Evolutionary conservation across 148 eudicot species (phyloP).

Genomic region (Rhododendron molle): DNA sequence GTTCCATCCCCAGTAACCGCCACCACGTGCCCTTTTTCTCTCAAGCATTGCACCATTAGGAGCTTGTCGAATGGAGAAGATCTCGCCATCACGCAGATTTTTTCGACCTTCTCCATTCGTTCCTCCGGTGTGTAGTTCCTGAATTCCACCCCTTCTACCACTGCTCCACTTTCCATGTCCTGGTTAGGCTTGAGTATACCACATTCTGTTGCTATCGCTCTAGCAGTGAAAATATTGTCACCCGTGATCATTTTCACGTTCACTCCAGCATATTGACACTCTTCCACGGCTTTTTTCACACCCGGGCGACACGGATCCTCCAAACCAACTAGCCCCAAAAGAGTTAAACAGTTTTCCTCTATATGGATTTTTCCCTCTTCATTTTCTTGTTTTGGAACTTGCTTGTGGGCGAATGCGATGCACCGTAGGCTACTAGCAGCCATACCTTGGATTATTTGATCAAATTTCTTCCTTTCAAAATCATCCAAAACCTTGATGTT

Average conservation of each 20-base stretch:
- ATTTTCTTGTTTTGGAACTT: not conserved
- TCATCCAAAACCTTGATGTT: conserved; percentile 8
- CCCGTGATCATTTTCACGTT: conserved; percentile 18
- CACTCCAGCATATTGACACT: conserved; percentile 12
- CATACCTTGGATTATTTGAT: conserved; percentile 17
- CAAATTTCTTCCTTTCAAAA: not conserved
- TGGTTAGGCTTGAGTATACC: conserved; percentile 16
- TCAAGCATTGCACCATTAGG: conserved; percentile 15
- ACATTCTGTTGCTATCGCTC: conserved; percentile 19
- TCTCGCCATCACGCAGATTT: conserved; percentile 19
- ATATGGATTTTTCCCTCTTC: not conserved
- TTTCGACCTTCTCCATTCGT: conserved; percentile 13
- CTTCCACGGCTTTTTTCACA: conserved; percentile 9
- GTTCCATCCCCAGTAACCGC: conserved; percentile 22
- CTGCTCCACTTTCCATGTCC: not conserved
- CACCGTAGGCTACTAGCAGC: conserved; percentile 11
- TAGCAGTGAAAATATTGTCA: conserved; percentile 15
- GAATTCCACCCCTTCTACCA: conserved; percentile 13
- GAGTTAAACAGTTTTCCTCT: not conserved
- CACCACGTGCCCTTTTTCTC: conserved; percentile 16
- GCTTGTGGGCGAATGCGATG: conserved; percentile 20
- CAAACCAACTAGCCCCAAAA: conserved; percentile 15
- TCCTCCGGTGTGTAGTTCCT: conserved; percentile 12
- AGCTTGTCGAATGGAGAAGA: conserved; percentile 7
- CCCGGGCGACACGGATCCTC: not conserved